These are phyloP conservation scores for Enterocytospora artemiae DNA, from an alignment of 371 early-diverging fungal genomes.

Conservation along the genomic window DNA sequence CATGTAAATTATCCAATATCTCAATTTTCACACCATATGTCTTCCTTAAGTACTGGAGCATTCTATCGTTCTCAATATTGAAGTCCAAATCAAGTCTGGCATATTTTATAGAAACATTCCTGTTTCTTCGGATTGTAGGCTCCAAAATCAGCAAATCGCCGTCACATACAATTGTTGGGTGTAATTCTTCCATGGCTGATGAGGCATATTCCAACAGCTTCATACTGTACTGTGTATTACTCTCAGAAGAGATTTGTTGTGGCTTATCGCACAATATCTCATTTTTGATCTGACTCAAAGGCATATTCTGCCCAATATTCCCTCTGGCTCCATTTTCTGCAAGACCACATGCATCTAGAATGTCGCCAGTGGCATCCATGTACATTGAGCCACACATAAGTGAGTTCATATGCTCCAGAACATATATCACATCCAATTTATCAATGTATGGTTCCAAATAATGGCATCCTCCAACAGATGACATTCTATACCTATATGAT, in stretches of 20 bases:
- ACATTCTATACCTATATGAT: background rate
- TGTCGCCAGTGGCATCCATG: too few relatives aligned
- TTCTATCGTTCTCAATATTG: slow-evolving; percentile 4
- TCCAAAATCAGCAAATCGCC: too few relatives aligned
- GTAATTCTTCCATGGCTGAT: too few relatives aligned
- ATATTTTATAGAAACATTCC: background rate
- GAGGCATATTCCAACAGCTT: too few relatives aligned
- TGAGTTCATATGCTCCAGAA: background rate
- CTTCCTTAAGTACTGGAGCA: slow-evolving; percentile 21
- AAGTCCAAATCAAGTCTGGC: slow-evolving; percentile 2
- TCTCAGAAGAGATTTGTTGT: too few relatives aligned
- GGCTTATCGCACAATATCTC: too few relatives aligned
- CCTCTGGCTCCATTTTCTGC: background rate
- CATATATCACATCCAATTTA: slow-evolving; percentile 1
- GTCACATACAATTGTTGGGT: too few relatives aligned
- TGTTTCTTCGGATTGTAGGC: too few relatives aligned
- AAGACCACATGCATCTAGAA: too few relatives aligned
- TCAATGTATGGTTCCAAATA: slow-evolving; percentile 2
- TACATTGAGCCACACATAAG: background rate
- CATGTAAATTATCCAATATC: background rate
- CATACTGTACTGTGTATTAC: background rate
- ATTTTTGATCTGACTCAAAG: background rate
- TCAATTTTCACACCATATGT: slow-evolving; percentile 1
- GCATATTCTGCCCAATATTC: background rate
- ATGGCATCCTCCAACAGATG: background rate